phyloP scores from a whole-genome alignment of 163 green algal species.

The Coccomyxa subellipsoidea region DNA sequence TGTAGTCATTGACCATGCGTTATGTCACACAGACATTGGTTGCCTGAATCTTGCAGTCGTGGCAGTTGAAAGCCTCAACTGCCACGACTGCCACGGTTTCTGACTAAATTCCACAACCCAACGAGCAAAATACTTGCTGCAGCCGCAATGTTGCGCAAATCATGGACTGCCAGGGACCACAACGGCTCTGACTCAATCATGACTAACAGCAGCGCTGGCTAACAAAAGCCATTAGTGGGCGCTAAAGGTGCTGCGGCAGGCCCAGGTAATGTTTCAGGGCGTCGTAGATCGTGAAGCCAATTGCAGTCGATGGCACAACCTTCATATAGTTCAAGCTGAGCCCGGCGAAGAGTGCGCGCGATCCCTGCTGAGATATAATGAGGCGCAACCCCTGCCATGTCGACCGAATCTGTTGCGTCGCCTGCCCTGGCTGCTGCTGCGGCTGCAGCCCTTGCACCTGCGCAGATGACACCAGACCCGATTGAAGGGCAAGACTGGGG shows the following conservation, averaged over 20 bases:
- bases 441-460: constrained; percentile 8
- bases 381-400: constrained; percentile 1
- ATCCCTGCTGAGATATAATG: constrained; percentile 45
- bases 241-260: constrained; percentile 34
- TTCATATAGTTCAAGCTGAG: constrained; percentile 81
- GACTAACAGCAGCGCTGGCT: too few relatives aligned
- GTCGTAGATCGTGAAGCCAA: constrained; percentile 86
- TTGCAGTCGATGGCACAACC: constrained; percentile 81
- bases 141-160: too few relatives aligned
- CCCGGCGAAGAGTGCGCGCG: constrained; percentile 62
- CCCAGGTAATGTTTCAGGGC: constrained; percentile 56
- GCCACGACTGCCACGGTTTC: too few relatives aligned
- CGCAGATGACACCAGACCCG: background rate
- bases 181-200: too few relatives aligned
- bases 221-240: background rate
- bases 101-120: too few relatives aligned
- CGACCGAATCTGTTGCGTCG: background rate
- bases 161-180: too few relatives aligned
- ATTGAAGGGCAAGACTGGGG: background rate
- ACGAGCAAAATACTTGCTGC: too few relatives aligned
- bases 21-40: too few relatives aligned
- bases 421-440: background rate
- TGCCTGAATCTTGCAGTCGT: too few relatives aligned
- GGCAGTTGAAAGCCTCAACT: too few relatives aligned
- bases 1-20: too few relatives aligned